Base-by-base conservation (phyloP, 306 rosid species). In the Lupinus albus region DNA sequence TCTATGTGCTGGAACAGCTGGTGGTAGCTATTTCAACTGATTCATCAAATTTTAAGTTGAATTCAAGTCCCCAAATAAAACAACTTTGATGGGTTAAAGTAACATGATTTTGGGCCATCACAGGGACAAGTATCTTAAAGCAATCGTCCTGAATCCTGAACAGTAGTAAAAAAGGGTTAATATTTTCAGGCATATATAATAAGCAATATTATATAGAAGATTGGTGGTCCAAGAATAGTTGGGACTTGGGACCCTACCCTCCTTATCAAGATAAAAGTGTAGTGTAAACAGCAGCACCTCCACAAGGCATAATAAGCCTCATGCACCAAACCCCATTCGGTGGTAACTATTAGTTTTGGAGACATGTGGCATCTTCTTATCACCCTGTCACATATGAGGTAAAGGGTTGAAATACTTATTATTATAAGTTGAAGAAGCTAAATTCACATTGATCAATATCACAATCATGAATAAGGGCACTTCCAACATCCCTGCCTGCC, bases 241-340 rank as follows among this genome's bases (percentile, higher is more conserved):
- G 72, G 59, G 80, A 6, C 54, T n/a, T n/a, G n/a, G n/a, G n/a
- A n/a, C n/a, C n/a, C n/a, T n/a, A n/a, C n/a, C 81, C 81, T 60
- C 36, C 39, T 39, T 39, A 79, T 77, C 74, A 83, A 77, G 35
- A 81, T 85, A 70, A 70, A 85, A 74, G 46, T 63, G 51, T 51
- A 82, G 74, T 68, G 56, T 30, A 44, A 54, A 62, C 55, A 41
- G 68, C 13, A 16, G 65, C 74, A 49, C 65, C 74, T 67, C 52
- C 65, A 63, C 64, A 61, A 42, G 51, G 39, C 68, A 63, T 60
- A 70, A 42, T 61, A 62, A 39, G 39, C 50, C 49, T 58, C 16
- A 11, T 60, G 54, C 52, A 61, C 35, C 35, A 35, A 42, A 11
- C 78, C 35, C 48, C 74, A 67, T 62, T 67, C 72, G 56, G 50